Conservation (phyloP, 768 basidiomycete species). For the Fomitopsis pulvina region DNA sequence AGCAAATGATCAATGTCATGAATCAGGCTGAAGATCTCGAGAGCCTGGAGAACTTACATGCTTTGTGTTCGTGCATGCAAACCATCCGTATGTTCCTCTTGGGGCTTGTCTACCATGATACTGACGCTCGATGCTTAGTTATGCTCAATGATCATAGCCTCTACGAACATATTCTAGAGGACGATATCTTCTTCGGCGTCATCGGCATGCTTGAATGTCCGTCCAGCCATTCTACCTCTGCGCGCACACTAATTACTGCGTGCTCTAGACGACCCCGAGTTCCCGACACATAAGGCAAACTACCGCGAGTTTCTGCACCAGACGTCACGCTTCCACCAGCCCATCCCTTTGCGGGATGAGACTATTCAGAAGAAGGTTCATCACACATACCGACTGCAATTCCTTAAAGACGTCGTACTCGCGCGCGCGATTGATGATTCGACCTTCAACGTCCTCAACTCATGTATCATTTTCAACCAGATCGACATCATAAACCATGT, state of each 20-base stretch:
- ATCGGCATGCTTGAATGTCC: conserved; percentile 96
- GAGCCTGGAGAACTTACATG: conserved; percentile 83
- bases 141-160: conserved; percentile 92
- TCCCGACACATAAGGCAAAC: conserved; percentile 92
- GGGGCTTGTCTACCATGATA: background rate
- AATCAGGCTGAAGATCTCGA: conserved; percentile 91
- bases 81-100: conserved; percentile 66
- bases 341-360: conserved; percentile 74
- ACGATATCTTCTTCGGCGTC: conserved; percentile 88
- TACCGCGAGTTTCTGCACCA: conserved; percentile 90
- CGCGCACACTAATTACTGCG: conserved; percentile 2
- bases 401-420: conserved; percentile 97
- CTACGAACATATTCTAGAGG: conserved; percentile 92
- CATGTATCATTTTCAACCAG: conserved; percentile 97
- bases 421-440: conserved; percentile 92
- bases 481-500: conserved; percentile 94
- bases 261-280: conserved; percentile 87
- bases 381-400: conserved; percentile 94
- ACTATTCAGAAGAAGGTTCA: conserved; percentile 84
- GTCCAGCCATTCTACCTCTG: conserved; percentile 22
- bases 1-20: conserved; percentile 77
- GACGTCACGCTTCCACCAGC: conserved; percentile 82
- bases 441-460: conserved; percentile 95
- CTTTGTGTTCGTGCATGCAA: conserved; percentile 88
- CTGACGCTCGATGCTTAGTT: conserved; percentile 40